phyloP scores from a whole-genome alignment of 805 yeast genomes.

The Saccharomyces eubayanus region DNA sequence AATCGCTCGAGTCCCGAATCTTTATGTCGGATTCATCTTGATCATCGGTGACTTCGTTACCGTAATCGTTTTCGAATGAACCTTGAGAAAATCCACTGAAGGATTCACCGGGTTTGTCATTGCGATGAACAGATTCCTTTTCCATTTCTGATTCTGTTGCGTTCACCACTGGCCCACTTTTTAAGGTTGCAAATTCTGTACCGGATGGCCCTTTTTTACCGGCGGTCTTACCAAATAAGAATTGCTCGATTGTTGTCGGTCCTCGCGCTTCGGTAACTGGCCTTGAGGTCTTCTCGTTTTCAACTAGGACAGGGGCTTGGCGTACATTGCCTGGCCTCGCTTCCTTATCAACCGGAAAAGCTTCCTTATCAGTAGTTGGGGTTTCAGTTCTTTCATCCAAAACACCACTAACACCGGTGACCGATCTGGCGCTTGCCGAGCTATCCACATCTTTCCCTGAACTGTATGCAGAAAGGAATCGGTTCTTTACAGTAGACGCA shows the following conservation, averaged over 20 bases:
- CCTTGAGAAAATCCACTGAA: slow-evolving; percentile 15
- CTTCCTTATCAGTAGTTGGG: slow-evolving; percentile 4
- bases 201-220: background rate
- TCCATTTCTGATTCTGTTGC: slow-evolving; percentile 1
- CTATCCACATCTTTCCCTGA: background rate
- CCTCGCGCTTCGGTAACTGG: slow-evolving; percentile 2
- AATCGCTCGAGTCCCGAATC: background rate
- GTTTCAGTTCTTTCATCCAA: background rate
- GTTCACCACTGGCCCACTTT: background rate
- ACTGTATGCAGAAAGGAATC: background rate
- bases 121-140: slow-evolving; percentile 3
- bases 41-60: background rate
- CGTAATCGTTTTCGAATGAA: slow-evolving; percentile 4
- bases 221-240: background rate
- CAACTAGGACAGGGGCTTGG: background rate
- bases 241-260: background rate
- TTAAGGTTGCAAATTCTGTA: background rate
- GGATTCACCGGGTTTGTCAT: background rate
- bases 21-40: background rate
- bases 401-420: slow-evolving; percentile 16
- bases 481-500: background rate
- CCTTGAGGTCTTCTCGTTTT: slow-evolving; percentile 3
- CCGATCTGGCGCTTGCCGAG: slow-evolving; percentile 18
- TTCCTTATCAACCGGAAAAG: background rate
- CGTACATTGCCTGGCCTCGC: background rate